Percentiles rank a stretch among this genome's conserved stretches.
Evolutionary conservation across 148 eudicot species (phyloP).

Genomic region (Nyssa sinensis): DNA sequence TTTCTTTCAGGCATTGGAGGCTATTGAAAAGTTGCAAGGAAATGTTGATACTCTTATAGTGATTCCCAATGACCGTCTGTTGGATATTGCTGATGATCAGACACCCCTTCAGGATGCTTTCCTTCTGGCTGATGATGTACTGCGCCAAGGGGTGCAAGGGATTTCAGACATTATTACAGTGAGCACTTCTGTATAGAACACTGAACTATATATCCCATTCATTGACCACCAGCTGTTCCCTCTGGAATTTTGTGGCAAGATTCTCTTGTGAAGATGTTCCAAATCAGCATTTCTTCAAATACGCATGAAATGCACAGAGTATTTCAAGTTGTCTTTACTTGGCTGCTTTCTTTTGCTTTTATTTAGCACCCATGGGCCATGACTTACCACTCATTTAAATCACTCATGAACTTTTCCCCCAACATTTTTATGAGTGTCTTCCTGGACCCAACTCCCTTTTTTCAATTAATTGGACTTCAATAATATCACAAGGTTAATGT

Average conservation of each 20-base stretch:
- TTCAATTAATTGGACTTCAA: not conserved
- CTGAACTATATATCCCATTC: not conserved
- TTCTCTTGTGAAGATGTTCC: not conserved
- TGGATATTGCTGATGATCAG: slow-evolving; percentile 93
- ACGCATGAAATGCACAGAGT: not conserved
- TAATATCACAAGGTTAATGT: not conserved
- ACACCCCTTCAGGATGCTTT: slow-evolving; percentile 95
- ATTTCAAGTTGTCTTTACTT: not conserved
- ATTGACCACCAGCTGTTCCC: not conserved
- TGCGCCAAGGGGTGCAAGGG: slow-evolving; percentile 98
- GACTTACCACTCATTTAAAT: not conserved
- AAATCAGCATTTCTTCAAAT: not conserved
- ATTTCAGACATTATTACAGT: slow-evolving; percentile 96
- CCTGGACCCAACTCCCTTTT: not conserved
- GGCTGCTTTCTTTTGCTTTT: not conserved
- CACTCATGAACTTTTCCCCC: not conserved
- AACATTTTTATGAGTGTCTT: not conserved
- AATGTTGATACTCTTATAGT: slow-evolving; percentile 98
- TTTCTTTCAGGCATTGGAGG: slow-evolving; percentile 83
- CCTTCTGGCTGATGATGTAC: slow-evolving; percentile 96
- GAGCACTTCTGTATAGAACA: slow-evolving; percentile 21
- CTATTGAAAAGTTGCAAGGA: slow-evolving; percentile 89
- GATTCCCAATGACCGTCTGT: slow-evolving; percentile 94
- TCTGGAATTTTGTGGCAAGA: not conserved
- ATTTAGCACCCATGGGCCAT: not conserved